Conservation (phyloP, 768 basidiomycete genomes). For the Sarcodon sp. region DNA sequence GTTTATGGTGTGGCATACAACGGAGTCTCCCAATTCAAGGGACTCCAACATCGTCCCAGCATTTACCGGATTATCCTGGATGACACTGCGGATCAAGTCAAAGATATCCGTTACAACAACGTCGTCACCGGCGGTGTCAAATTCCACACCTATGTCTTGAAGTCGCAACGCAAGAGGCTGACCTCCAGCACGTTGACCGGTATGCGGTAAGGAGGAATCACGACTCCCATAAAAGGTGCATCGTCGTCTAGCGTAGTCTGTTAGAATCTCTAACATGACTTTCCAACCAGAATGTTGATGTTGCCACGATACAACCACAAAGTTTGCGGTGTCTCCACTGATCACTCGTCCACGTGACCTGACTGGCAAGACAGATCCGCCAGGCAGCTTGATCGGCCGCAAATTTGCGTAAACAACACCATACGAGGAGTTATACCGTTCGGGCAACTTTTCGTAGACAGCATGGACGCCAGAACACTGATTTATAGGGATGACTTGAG, state of each 20-base stretch:
- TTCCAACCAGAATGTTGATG: conserved; percentile 82
- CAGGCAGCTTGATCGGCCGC: conserved; percentile 60
- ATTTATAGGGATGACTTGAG: conserved; percentile 55
- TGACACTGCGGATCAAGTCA: conserved; percentile 67
- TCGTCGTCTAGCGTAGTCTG: conserved; percentile 56
- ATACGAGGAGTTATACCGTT: conserved; percentile 40
- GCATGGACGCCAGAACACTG: conserved; percentile 57
- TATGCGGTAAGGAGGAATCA: not conserved
- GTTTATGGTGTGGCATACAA: conserved; percentile 37
- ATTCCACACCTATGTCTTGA: conserved; percentile 65
- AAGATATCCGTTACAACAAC: conserved; percentile 57
- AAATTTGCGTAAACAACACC: conserved; percentile 53
- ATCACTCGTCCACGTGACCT: conserved; percentile 59
- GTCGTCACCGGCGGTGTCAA: conserved; percentile 48
- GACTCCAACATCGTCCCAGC: conserved; percentile 55
- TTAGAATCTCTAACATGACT: conserved; percentile 68
- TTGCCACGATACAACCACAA: conserved; percentile 67
- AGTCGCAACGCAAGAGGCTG: conserved; percentile 25
- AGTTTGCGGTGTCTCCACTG: conserved; percentile 57
- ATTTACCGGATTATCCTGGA: conserved; percentile 55
- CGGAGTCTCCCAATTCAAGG: conserved; percentile 43
- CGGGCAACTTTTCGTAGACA: conserved; percentile 55
- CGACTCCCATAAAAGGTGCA: conserved; percentile 24
- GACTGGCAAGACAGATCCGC: conserved; percentile 57
- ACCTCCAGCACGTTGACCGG: conserved; percentile 25